Percentiles rank a stretch among this genome's conserved stretches.
Conservation (phyloP, 2,329 filamentous ascomycete species). For the Calonectria pauciramosa region DNA sequence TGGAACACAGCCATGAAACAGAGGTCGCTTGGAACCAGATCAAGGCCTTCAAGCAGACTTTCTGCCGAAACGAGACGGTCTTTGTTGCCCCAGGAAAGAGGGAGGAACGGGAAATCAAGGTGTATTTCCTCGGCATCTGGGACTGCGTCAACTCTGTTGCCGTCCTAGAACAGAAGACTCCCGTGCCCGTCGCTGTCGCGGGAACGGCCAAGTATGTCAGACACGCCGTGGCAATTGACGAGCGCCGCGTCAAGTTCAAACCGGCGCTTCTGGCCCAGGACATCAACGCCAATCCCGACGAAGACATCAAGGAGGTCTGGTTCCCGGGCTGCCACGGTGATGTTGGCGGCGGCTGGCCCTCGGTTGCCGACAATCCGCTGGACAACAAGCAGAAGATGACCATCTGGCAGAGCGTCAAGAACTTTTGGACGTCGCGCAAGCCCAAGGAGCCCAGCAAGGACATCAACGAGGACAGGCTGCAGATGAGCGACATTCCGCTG, state of each 20-base stretch:
- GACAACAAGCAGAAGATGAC: conserved; percentile 46
- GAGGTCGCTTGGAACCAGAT: conserved; percentile 52
- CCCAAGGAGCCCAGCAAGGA: conserved; percentile 48
- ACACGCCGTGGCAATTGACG: conserved; percentile 67
- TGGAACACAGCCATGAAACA: conserved; percentile 38
- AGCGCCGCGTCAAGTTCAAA: conserved; percentile 69
- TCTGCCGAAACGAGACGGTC: conserved; percentile 56
- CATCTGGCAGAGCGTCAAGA: conserved; percentile 52
- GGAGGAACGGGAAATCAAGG: conserved; percentile 52
- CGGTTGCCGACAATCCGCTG: conserved; percentile 43
- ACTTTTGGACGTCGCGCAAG: conserved; percentile 52
- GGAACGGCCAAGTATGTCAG: conserved; percentile 62
- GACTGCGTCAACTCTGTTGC: conserved; percentile 67
- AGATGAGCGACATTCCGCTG: conserved; percentile 65
- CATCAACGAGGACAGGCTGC: conserved; percentile 51
- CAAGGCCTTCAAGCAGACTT: conserved; percentile 61
- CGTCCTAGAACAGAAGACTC: conserved; percentile 54
- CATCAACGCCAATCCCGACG: conserved; percentile 46
- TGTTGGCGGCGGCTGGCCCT: conserved; percentile 66
- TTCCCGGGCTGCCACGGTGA: conserved; percentile 68
- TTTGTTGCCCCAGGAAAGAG: conserved; percentile 41
- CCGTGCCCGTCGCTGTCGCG: conserved; percentile 53
- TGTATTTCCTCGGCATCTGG: conserved; percentile 69
- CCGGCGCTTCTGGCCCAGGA: conserved; percentile 62
- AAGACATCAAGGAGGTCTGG: conserved; percentile 66